Evolutionary conservation across 208 protist species (phyloP), one percentile per base, ranked within the genome.

Genomic region (Endotrypanum monterogeii): DNA sequence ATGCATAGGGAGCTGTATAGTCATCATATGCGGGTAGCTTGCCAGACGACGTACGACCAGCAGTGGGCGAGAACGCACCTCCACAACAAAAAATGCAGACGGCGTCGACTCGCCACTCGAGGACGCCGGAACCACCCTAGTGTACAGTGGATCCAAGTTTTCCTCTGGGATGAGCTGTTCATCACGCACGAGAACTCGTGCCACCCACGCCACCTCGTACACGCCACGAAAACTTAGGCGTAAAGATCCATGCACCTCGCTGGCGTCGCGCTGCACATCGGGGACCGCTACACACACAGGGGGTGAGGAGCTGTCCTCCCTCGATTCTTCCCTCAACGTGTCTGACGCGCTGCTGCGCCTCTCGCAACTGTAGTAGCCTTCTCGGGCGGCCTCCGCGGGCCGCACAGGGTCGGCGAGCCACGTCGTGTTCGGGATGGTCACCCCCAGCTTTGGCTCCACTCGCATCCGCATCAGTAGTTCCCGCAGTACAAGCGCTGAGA

Each of bases 1-100:
- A 76, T 94, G 83, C 93, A 97, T 97, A 44, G 93, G 89, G 23
- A 97, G 73, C 62, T 83, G 73, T 9, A 95, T 62, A 11, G 57
- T 46, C 7, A 94, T 69, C 41, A 60, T 51, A 7, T 56, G 32
- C 28, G 89, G 92, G 58, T 89, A 83, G 52, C 70, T 75, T 1
- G 83, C 73, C 52, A 89, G 76, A 11, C 92, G 92, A 23, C 89
- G 92, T 37, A 94, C 87, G 9, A 96, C 74, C 12, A 94, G 44
- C 7, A 85, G 84, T 11, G 74, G 46, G 37, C 68, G 77, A 23
- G 92, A 96, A 25, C 63, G 75, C 44, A 96, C 75, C 72, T 88
- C 82, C 4, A 96, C 73, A 2, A 58, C 9, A 25, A 32, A 52
- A 25, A 71, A 23, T 7, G 18, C 70, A 46, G 32, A 52, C 5